These are phyloP conservation scores for Nemania diffusa DNA, from an alignment of 2,329 filamentous ascomycete genomes.

Conservation along the genomic window DNA sequence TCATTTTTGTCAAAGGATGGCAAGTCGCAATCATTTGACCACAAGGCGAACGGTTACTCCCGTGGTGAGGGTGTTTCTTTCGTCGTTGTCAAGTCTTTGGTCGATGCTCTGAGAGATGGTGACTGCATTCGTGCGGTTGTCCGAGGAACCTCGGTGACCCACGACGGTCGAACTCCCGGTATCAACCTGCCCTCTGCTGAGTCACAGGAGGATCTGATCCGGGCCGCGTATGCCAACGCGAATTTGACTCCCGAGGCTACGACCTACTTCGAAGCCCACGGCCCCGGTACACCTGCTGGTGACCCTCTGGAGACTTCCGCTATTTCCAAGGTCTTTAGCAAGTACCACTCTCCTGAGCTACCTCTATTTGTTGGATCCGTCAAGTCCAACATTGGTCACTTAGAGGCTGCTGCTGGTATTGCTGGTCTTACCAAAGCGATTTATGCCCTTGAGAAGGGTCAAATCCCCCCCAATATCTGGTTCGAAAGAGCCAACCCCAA, in stretches of 20 bases:
- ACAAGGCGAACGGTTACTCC: conserved; percentile 49
- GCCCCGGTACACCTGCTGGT: conserved; percentile 52
- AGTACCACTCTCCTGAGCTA: conserved; percentile 34
- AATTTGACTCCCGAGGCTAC: conserved; percentile 47
- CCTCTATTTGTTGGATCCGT: conserved; percentile 45
- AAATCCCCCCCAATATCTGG: conserved; percentile 46
- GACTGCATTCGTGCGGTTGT: conserved; percentile 56
- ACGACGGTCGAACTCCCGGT: conserved; percentile 57
- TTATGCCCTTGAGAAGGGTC: conserved; percentile 43
- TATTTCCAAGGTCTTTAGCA: conserved; percentile 48
- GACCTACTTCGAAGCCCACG: conserved; percentile 55
- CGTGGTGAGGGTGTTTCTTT: conserved; percentile 61
- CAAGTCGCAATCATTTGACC: conserved; percentile 46
- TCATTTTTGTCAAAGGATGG: conserved; percentile 44
- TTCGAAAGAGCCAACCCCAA: conserved; percentile 47
- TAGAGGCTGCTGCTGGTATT: conserved; percentile 45
- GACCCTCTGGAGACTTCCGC: conserved; percentile 56
- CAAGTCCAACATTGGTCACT: conserved; percentile 47
- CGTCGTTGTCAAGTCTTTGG: conserved; percentile 60
- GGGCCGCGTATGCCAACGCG: conserved; percentile 47
- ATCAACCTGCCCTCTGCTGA: conserved; percentile 51
- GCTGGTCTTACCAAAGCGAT: conserved; percentile 46
- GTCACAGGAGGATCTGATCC: conserved; percentile 52
- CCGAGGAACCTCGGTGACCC: conserved; percentile 53
- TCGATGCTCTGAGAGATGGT: conserved; percentile 57